These are phyloP conservation scores for Cryomyces minteri DNA, from an alignment of 495 filamentous ascomycete genomes.

Conservation along the genomic window DNA sequence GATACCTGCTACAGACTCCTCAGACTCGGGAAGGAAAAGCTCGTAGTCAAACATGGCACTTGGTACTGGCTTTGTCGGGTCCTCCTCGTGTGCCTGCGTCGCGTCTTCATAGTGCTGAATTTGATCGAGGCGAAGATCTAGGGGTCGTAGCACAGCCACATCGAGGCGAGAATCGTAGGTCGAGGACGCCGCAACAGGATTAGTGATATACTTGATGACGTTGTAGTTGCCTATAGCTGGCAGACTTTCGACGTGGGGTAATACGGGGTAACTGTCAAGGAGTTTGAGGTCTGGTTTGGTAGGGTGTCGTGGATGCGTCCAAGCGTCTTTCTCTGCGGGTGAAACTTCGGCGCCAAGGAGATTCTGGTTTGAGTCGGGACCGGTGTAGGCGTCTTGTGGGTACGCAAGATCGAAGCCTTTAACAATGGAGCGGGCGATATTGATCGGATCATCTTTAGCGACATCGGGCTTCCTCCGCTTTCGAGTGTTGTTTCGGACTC, in stretches of 20 bases:
- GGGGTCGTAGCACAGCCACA: slow-evolving; percentile 55
- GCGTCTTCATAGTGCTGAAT: slow-evolving; percentile 26
- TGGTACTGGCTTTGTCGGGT: slow-evolving; percentile 42
- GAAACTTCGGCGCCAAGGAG: slow-evolving; percentile 36
- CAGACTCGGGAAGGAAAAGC: slow-evolving; percentile 50
- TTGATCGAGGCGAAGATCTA: slow-evolving; percentile 26
- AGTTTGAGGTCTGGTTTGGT: slow-evolving; percentile 60
- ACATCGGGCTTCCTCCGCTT: slow-evolving; percentile 26
- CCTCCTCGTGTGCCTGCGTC: slow-evolving; percentile 38
- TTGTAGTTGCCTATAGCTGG: slow-evolving; percentile 78
- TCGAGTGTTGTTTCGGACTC: slow-evolving; percentile 14
- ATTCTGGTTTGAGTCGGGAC: slow-evolving; percentile 27
- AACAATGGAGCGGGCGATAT: slow-evolving; percentile 62
- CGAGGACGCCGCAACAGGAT: slow-evolving; percentile 42
- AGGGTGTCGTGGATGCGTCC: slow-evolving; percentile 61
- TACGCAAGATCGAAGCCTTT: slow-evolving; percentile 77
- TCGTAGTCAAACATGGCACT: slow-evolving; percentile 59
- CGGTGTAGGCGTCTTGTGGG: slow-evolving; percentile 39
- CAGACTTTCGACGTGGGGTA: slow-evolving; percentile 77
- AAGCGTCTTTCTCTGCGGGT: slow-evolving; percentile 44
- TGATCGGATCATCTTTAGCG: slow-evolving; percentile 58
- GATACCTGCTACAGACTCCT: slow-evolving; percentile 37
- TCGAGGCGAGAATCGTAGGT: slow-evolving; percentile 68
- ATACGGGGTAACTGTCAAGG: slow-evolving; percentile 59
- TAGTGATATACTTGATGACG: slow-evolving; percentile 72